phyloP scores from a whole-genome alignment of 495 filamentous ascomycete genomes.

The Halenospora varia region DNA sequence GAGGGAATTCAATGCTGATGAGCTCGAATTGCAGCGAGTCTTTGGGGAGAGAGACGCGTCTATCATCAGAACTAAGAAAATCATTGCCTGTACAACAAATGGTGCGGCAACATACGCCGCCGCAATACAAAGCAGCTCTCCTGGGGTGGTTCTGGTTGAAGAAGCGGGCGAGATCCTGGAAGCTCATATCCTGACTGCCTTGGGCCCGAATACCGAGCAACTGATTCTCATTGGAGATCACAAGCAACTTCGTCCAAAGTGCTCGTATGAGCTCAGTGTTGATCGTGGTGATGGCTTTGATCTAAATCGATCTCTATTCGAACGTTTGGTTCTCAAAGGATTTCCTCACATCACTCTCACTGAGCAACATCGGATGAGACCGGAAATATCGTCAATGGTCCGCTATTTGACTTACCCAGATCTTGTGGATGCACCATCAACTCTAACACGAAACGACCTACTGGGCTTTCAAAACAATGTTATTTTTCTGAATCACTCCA shows the following conservation, averaged over 20 bases:
- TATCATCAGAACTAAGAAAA: conserved; percentile 48
- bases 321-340: conserved; percentile 56
- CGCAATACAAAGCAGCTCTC: conserved; percentile 45
- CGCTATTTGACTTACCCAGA: conserved; percentile 59
- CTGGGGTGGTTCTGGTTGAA: conserved; percentile 64
- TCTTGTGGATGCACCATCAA: conserved; percentile 55
- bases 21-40: conserved; percentile 35
- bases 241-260: conserved; percentile 63
- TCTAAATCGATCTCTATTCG: conserved; percentile 70
- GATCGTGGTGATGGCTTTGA: conserved; percentile 68
- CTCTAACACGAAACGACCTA: conserved; percentile 41
- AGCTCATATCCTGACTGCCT: conserved; percentile 61
- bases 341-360: conserved; percentile 52
- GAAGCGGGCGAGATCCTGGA: conserved; percentile 82
- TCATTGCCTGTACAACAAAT: conserved; percentile 76
- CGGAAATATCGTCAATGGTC: conserved; percentile 63
- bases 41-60: conserved; percentile 41
- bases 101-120: conserved; percentile 60
- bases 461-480: conserved; percentile 59
- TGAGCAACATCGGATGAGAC: conserved; percentile 69
- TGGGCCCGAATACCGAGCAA: conserved; percentile 58
- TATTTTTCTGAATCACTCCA: conserved; percentile 61
- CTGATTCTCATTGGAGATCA: conserved; percentile 76
- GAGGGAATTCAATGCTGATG: conserved; percentile 37
- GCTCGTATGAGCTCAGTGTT: conserved; percentile 50